Evolutionary conservation across 768 basidiomycete species (phyloP).

Genomic region (Nidula microcarpa): DNA sequence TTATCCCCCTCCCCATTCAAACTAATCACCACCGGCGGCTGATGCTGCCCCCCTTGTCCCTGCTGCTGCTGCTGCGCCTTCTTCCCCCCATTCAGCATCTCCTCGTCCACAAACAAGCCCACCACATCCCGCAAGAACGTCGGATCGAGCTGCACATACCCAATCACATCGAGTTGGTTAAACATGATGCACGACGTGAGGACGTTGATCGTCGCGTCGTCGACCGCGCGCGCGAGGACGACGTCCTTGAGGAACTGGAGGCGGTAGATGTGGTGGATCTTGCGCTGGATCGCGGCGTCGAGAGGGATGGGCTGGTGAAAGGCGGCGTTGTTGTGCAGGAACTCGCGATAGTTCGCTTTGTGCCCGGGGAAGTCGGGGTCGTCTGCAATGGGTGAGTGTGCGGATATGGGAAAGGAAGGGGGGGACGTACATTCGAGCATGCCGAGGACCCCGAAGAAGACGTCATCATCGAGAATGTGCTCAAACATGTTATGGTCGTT

Average conservation of each 20-base stretch:
- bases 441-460: constrained; percentile 90
- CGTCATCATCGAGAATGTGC: constrained; percentile 88
- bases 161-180: constrained; percentile 98
- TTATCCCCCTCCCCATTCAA: constrained; percentile 39
- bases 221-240: constrained; percentile 89
- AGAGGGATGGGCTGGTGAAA: constrained; percentile 87
- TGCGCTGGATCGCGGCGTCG: constrained; percentile 71
- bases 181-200: constrained; percentile 97
- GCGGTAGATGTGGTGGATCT: constrained; percentile 96
- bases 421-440: constrained; percentile 90
- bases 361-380: constrained; percentile 96
- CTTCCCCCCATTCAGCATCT: constrained; percentile 43
- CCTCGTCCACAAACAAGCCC: constrained; percentile 68
- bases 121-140: constrained; percentile 78
- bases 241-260: constrained; percentile 98
- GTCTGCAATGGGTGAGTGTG: constrained; percentile 44
- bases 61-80: constrained; percentile 17
- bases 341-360: constrained; percentile 96
- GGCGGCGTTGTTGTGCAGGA: constrained; percentile 75
- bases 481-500: constrained; percentile 96
- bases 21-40: constrained; percentile 30
- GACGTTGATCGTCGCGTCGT: constrained; percentile 96
- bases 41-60: constrained; percentile 15
- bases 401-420: constrained; percentile 6
- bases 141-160: constrained; percentile 77